Percentiles rank a stretch among this genome's conserved stretches.
These are phyloP conservation scores for Diaporthe batatas DNA, from an alignment of 2,329 filamentous ascomycete species.

Conservation along the genomic window DNA sequence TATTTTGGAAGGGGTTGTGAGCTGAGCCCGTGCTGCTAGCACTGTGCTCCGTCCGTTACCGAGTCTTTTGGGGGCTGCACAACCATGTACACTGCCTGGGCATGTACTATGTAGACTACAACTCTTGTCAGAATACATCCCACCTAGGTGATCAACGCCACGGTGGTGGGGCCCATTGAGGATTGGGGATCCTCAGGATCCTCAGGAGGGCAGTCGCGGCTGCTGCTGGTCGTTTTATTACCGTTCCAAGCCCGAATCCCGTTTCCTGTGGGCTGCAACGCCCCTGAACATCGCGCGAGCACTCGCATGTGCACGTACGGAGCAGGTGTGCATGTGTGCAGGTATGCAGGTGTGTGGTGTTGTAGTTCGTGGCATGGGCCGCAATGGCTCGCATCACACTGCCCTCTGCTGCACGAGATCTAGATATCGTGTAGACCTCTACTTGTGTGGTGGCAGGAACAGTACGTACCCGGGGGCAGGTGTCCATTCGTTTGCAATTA, in stretches of 20 bases:
- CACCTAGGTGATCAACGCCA: slow-evolving; percentile 1
- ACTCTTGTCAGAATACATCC: not conserved
- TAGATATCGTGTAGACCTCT: not conserved
- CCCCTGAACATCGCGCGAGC: not conserved
- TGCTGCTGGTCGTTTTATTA: slow-evolving; percentile 21
- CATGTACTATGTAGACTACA: not conserved
- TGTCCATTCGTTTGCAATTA: slow-evolving; percentile 12
- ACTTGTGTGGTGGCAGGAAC: not conserved
- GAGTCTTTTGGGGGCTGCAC: not conserved
- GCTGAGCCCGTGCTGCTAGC: not conserved
- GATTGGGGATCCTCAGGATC: slow-evolving; percentile 30
- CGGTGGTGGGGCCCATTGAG: slow-evolving; percentile 4
- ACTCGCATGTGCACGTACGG: not conserved
- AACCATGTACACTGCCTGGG: not conserved
- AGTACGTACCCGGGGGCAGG: not conserved
- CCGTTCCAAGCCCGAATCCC: slow-evolving; percentile 9
- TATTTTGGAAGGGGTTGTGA: slow-evolving; percentile 27
- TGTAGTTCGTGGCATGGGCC: not conserved
- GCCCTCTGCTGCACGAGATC: not conserved
- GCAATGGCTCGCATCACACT: not conserved
- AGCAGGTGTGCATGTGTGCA: not conserved
- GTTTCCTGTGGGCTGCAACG: not conserved
- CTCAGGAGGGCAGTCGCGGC: slow-evolving; percentile 8
- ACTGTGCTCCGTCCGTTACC: too few relatives aligned
- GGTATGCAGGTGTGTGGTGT: not conserved